These are phyloP conservation scores for Colletotrichum sp. DNA, from an alignment of 2,329 filamentous ascomycete species.

Conservation along the genomic window DNA sequence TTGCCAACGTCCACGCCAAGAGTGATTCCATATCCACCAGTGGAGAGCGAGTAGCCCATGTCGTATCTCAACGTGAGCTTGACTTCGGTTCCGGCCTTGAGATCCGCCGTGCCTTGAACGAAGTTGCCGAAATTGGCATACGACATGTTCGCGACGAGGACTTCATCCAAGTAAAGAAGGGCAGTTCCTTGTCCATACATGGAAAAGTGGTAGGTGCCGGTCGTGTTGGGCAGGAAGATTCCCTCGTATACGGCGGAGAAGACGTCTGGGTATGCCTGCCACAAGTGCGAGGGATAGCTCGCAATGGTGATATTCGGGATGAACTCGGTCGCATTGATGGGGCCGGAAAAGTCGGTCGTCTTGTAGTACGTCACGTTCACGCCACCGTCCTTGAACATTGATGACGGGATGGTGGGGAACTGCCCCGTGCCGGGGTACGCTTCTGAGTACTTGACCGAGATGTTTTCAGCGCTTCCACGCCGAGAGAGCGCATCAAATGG, in stretches of 20 bases:
- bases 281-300: not conserved
- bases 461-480: not conserved
- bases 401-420: not conserved
- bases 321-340: not conserved
- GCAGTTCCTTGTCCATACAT: slow-evolving; percentile 38
- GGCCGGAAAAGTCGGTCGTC: slow-evolving; percentile 16
- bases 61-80: not conserved
- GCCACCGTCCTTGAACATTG: not conserved
- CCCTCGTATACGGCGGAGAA: slow-evolving; percentile 27
- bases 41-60: not conserved
- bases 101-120: not conserved
- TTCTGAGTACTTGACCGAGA: not conserved
- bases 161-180: slow-evolving; percentile 33
- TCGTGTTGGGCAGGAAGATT: slow-evolving; percentile 18
- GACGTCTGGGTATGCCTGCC: not conserved
- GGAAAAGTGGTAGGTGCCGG: slow-evolving; percentile 33
- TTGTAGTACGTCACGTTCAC: slow-evolving; percentile 25
- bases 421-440: not conserved
- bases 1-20: not conserved
- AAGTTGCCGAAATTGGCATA: not conserved
- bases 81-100: not conserved
- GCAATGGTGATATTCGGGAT: not conserved
- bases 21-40: not conserved
- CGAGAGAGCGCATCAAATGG: not conserved
- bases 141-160: slow-evolving; percentile 30